phyloP scores from a whole-genome alignment of 257 asterid species.

The Capsicum pubescens region DNA sequence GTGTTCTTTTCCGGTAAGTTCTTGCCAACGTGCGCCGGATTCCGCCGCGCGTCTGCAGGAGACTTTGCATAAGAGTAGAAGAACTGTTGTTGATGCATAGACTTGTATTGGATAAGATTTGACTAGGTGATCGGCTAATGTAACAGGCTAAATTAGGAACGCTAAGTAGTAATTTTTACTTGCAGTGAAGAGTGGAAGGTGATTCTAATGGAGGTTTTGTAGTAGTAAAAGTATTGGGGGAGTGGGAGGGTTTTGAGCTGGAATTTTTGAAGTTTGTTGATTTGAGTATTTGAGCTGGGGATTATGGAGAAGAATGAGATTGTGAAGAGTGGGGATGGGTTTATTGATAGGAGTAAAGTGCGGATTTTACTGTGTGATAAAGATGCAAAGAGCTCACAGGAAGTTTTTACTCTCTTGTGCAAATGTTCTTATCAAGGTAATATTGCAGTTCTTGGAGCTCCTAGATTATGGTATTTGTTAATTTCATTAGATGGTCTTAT shows the following conservation, averaged over 20 bases:
- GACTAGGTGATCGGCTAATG: constrained; percentile 18
- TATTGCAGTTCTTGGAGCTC: constrained; percentile 29
- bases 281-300: constrained; percentile 18
- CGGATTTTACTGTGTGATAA: constrained; percentile 89
- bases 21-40: constrained; percentile 36
- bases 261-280: neutral
- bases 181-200: neutral
- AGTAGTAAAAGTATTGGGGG: constrained; percentile 31
- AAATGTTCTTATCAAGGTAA: constrained; percentile 93
- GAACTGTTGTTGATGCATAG: neutral
- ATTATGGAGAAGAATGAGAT: constrained; percentile 61
- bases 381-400: constrained; percentile 76
- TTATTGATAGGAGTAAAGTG: constrained; percentile 88
- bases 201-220: constrained; percentile 32
- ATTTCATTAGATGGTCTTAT: constrained; percentile 5
- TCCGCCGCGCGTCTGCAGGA: neutral
- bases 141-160: constrained; percentile 20
- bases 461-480: constrained; percentile 8
- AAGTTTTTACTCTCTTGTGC: constrained; percentile 72
- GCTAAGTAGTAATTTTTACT: constrained; percentile 7
- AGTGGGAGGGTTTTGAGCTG: constrained; percentile 21
- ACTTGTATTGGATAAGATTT: constrained; percentile 18
- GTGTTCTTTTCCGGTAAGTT: neutral
- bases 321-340: constrained; percentile 75
- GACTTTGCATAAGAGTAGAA: neutral